These are phyloP conservation scores for Suillus americanus DNA, from an alignment of 768 basidiomycete species.

Conservation along the genomic window DNA sequence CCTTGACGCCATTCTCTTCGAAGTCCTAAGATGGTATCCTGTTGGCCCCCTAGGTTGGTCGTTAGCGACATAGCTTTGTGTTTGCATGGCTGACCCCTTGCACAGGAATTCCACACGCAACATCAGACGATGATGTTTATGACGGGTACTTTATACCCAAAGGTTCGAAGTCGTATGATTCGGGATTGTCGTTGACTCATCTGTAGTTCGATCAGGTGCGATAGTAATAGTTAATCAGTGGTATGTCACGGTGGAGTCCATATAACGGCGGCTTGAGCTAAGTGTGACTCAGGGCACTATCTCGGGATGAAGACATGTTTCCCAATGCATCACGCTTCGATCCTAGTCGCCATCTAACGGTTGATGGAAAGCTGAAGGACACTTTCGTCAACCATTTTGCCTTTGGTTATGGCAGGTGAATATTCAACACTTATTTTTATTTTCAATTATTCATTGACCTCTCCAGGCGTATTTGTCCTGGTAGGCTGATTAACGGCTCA, in stretches of 20 bases:
- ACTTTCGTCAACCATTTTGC: not conserved
- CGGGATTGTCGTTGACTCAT: not conserved
- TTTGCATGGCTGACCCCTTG: too few species aligned
- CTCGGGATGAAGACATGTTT: not conserved
- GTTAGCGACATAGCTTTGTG: too few species aligned
- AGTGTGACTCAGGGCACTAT: not conserved
- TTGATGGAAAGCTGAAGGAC: not conserved
- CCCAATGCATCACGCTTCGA: slow-evolving; percentile 4
- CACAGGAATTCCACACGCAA: slow-evolving; percentile 23
- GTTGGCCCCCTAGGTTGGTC: slow-evolving; percentile 26
- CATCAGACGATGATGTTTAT: slow-evolving; percentile 38
- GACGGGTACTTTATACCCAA: slow-evolving; percentile 48
- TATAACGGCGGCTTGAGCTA: not conserved
- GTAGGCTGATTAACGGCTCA: not conserved
- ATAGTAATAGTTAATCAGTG: not conserved
- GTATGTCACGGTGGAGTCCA: not conserved
- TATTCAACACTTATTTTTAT: not conserved
- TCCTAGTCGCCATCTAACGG: not conserved
- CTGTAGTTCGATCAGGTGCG: not conserved
- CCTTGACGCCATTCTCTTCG: slow-evolving; percentile 22
- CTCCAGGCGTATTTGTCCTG: slow-evolving; percentile 4
- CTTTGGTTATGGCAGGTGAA: slow-evolving; percentile 1
- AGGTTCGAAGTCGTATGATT: slow-evolving; percentile 33
- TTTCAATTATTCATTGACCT: not conserved
- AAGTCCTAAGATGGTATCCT: slow-evolving; percentile 25